Evolutionary conservation across 192 early-diverging fungal genomes (phyloP).

Genomic region (Podila clonocystis): DNA sequence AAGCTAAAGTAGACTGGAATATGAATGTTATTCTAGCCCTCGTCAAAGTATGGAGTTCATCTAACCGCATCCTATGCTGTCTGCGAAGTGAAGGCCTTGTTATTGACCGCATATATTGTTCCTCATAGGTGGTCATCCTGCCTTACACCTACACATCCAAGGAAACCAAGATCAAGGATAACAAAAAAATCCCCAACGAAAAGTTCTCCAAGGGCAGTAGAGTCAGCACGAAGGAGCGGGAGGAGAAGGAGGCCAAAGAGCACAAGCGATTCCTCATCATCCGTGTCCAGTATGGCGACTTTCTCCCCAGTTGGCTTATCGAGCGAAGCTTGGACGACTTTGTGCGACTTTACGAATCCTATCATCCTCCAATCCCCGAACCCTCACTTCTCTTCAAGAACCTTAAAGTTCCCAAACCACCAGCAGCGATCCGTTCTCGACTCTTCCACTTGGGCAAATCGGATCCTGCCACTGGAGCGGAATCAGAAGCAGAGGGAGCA

Average conservation of each 20-base stretch:
- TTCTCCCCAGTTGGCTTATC: conserved; percentile 45
- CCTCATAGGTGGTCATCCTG: conserved; percentile 41
- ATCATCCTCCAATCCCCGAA: conserved; percentile 43
- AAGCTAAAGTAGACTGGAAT: conserved; percentile 39
- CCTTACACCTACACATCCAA: conserved; percentile 44
- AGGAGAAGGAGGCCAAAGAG: conserved; percentile 47
- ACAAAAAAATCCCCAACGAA: conserved; percentile 7
- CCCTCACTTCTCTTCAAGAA: conserved; percentile 12
- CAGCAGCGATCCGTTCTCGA: conserved; percentile 35
- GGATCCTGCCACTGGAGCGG: neutral
- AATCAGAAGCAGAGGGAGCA: neutral
- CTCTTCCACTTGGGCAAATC: conserved; percentile 8
- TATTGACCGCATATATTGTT: too few relatives aligned
- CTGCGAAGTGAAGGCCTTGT: too few relatives aligned
- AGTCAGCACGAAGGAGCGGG: conserved; percentile 21
- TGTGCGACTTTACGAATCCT: conserved; percentile 40
- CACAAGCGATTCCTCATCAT: conserved; percentile 47
- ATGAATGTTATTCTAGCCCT: conserved; percentile 50
- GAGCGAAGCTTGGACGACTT: conserved; percentile 48
- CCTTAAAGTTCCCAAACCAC: conserved; percentile 42
- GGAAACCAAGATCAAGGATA: conserved; percentile 45
- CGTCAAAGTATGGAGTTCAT: conserved; percentile 35
- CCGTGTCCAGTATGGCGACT: conserved; percentile 47
- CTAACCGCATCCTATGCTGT: neutral
- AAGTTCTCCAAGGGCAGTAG: conserved; percentile 3